Evolutionary conservation across 2,329 filamentous ascomycete genomes (phyloP), one percentile per base, ranked within the genome.

Genomic region (Sordariomycetes sp.): DNA sequence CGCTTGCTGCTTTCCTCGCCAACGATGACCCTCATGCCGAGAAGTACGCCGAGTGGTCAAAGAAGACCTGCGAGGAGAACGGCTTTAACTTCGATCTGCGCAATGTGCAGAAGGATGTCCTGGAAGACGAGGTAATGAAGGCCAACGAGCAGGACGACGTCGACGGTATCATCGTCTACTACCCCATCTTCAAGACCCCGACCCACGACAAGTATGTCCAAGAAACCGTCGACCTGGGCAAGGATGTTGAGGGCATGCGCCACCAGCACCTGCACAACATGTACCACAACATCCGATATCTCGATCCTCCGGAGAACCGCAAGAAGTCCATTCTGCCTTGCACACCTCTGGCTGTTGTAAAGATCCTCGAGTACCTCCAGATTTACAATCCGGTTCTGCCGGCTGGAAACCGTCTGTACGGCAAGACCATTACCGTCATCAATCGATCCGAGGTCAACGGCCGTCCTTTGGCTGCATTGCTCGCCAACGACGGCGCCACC

Each of bases 231-330:
- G 79, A 86, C 37, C 72, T 94, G 28, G 65, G 74, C 58, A 96
- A 98, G 62, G 92, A 98, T 51, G 90, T 98, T 45, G 92, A 98
- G 61, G 92, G 92, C 23, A 76, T 98, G 38, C 86, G 82, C 48
- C 90, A 95, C 61, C 81, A 80, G 54, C 88, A 96, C 64, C 82
- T 96, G 53, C 88, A 90, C 75, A 98, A 98, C 72, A 95, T 98
- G 88, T 98, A 96, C 65, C 85, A 95, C 68, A 98, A 98, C 65
- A 77, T 94, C 49, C 86, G 92, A 44, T 96, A 88, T 66, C 71
- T 98, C 37, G 92, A 98, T 60, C 67, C 79, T 17, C 81, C 82
- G 5, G 59, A 70, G 28, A 84, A 86, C 57, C 70, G 67, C 38
- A 84, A 86, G 58, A 96, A 98, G 67, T 93, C 82, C 32, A 86